Conservation (phyloP, 2,329 filamentous ascomycete genomes). For the Echinosphaeria canescens region DNA sequence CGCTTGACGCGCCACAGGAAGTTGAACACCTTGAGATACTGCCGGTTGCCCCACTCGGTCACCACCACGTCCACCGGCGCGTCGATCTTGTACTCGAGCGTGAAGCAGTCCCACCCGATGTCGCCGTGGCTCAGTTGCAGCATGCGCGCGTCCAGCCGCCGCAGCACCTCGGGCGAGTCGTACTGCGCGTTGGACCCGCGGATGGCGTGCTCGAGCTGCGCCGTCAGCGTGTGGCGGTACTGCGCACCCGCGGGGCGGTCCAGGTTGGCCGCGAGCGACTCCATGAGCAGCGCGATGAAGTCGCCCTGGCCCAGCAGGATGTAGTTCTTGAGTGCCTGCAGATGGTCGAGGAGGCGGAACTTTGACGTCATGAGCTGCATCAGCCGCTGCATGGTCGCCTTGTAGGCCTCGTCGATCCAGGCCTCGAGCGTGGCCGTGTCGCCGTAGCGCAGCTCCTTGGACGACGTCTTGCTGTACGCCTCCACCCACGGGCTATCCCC, state of each 20-base stretch:
- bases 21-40: slow-evolving; percentile 98
- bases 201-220: slow-evolving; percentile 95
- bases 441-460: slow-evolving; percentile 78
- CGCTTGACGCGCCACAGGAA: slow-evolving; percentile 97
- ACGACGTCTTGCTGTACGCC: slow-evolving; percentile 79
- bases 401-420: slow-evolving; percentile 94
- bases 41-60: slow-evolving; percentile 82
- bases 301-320: slow-evolving; percentile 88
- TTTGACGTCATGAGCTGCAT: slow-evolving; percentile 89
- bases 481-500: slow-evolving; percentile 91
- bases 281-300: slow-evolving; percentile 94
- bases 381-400: slow-evolving; percentile 88
- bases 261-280: slow-evolving; percentile 78
- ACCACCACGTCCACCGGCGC: slow-evolving; percentile 93
- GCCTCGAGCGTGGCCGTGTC: slow-evolving; percentile 80
- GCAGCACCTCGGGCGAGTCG: slow-evolving; percentile 77
- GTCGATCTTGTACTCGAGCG: slow-evolving; percentile 95
- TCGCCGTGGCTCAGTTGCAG: slow-evolving; percentile 89
- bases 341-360: slow-evolving; percentile 84
- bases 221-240: slow-evolving; percentile 88
- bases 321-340: slow-evolving; percentile 84
- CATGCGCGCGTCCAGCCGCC: slow-evolving; percentile 92
- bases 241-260: slow-evolving; percentile 93
- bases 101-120: slow-evolving; percentile 98
- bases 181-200: slow-evolving; percentile 94